Evolutionary conservation across 192 early-diverging fungal genomes (phyloP), one percentile per base, ranked within the genome.

Genomic region (Umbelopsis sp.): DNA sequence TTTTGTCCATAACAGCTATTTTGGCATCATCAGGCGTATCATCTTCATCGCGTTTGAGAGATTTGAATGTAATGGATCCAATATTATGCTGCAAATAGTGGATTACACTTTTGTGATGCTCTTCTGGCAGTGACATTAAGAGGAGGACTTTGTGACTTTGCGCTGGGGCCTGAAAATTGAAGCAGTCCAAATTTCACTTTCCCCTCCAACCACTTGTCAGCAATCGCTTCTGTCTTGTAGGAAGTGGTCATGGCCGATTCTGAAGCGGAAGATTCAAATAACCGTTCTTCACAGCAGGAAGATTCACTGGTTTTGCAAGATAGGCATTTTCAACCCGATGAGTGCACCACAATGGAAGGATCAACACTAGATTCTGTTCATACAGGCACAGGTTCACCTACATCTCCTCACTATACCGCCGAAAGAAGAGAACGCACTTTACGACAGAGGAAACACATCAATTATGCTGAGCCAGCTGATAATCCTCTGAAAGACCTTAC

Each of bases 1-100:
- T 25, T 43, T 69, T 24, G 6, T 62, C 17, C 78, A 82, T 82
- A 9, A 65, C 20, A 10, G 32, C 3, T 21, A 80, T 31, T 62
- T 82, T 82, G 47, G 72, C 70, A 47, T 74, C 53, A 45, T 68
- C 22, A 25, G 45, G 32, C 17, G 31, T 20, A 51, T 82, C 81
- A 16, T 26, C 9, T 69, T 82, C 81, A 32, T 72, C 65, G 2
- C 45, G 68, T 34, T 70, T 44, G 32, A 82, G 36, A 16, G 75
- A 72, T 62, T 82, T 82, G 66, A 74, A 82, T 41, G 51, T 66
- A 51, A 80, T 77, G 34, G 65, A 17, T 65, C 74, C 65, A 36
- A 81, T 45, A 65, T 80, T 50, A 41, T 41, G 20, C 52, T 68
- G 8, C 45, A 78, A 49, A 62, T 71, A 79, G 31, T 14, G 31